A percentile compares a stretch with the other conserved stretches of the same genome.
These are phyloP conservation scores for Naegleria gruberi DNA, from an alignment of 208 protist genomes.

Conservation along the genomic window DNA sequence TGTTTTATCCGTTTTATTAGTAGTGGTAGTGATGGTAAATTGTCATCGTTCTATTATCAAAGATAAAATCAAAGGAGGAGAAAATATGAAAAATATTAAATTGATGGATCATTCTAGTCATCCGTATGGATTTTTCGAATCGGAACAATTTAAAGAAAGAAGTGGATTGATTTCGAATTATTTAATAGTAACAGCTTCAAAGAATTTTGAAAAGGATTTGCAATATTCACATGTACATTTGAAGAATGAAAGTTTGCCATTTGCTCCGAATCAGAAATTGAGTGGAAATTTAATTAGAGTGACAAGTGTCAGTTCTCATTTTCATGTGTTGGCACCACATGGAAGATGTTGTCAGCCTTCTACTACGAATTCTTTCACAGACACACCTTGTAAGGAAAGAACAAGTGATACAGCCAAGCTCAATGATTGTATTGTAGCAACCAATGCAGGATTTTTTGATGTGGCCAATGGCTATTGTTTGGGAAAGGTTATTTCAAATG, in stretches of 20 bases:
- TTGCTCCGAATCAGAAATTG: neutral
- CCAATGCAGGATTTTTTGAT: conserved; percentile 41
- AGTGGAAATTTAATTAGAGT: neutral
- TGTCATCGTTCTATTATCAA: too few species aligned
- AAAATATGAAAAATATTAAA: too few species aligned
- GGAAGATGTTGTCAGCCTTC: neutral
- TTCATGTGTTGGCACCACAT: neutral
- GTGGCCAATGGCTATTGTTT: neutral
- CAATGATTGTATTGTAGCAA: conserved; percentile 29
- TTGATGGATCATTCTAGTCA: neutral
- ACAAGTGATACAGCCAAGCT: neutral
- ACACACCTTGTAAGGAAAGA: neutral
- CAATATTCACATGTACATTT: neutral
- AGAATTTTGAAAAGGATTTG: neutral
- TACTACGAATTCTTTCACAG: neutral
- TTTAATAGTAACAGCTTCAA: neutral
- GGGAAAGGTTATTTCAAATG: neutral
- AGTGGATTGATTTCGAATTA: neutral
- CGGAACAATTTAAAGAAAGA: too few species aligned
- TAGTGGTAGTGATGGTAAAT: too few species aligned
- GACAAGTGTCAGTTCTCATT: neutral
- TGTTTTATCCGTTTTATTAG: too few species aligned
- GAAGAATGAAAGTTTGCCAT: neutral
- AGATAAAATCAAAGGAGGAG: too few species aligned
- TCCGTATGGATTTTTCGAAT: neutral